Percentiles rank a stretch among this genome's conserved stretches.
phyloP scores from a whole-genome alignment of 371 early-diverging fungal species.

The Zychaea mexicana region DNA sequence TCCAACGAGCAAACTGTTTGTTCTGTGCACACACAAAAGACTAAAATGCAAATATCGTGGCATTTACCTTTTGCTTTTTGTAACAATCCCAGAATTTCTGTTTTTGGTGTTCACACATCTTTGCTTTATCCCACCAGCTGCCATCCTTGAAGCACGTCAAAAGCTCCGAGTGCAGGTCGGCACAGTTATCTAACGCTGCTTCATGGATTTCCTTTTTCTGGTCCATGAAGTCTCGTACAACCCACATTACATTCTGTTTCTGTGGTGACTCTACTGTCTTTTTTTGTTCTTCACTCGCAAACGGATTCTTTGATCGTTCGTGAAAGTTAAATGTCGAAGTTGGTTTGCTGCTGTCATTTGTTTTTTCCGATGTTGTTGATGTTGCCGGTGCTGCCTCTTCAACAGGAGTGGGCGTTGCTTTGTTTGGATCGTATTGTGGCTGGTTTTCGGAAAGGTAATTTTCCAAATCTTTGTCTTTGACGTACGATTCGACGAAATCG shows the following conservation, averaged over 20 bases:
- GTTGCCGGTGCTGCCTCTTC: conserved; percentile 6
- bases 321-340: neutral
- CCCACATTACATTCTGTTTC: conserved; percentile 24
- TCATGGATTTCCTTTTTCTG: conserved; percentile 56
- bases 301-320: conserved; percentile 3
- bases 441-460: conserved; percentile 35
- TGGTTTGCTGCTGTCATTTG: conserved; percentile 2
- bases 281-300: neutral
- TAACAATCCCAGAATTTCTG: conserved; percentile 57
- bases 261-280: conserved; percentile 4
- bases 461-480: conserved; percentile 30
- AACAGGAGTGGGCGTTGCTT: conserved; percentile 15
- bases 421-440: conserved; percentile 42
- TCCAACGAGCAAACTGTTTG: too few relatives aligned
- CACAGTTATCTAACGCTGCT: conserved; percentile 55
- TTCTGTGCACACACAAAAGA: neutral
- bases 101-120: conserved; percentile 64
- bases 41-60: neutral
- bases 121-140: conserved; percentile 66
- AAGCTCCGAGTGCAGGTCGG: conserved; percentile 55
- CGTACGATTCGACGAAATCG: conserved; percentile 45
- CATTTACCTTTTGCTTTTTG: conserved; percentile 47
- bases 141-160: conserved; percentile 57
- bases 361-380: neutral
- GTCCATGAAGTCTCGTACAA: conserved; percentile 33